Percentiles rank a stretch among this genome's conserved stretches.
phyloP scores from a whole-genome alignment of 345 rosid genomes.

The Combretum micranthum region DNA sequence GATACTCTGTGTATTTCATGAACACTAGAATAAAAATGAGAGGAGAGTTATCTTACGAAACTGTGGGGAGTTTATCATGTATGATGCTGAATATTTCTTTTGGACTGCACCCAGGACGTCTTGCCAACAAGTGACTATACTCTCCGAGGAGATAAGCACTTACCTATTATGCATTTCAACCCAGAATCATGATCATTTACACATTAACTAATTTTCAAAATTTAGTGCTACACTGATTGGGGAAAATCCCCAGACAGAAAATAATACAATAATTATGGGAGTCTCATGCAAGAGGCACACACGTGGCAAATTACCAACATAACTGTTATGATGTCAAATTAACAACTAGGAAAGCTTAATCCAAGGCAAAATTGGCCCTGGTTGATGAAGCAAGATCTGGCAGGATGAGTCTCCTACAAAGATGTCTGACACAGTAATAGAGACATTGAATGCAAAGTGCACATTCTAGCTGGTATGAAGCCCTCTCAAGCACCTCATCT shows the following conservation, averaged over 20 bases:
- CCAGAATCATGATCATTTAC: neutral
- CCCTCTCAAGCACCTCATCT: neutral
- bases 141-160: conserved; percentile 97
- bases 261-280: no score
- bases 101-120: conserved; percentile 96
- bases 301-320: no score
- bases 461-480: no score
- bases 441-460: no score
- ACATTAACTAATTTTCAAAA: no score
- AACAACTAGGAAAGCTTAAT: neutral
- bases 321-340: neutral
- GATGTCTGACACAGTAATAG: no score
- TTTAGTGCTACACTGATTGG: no score
- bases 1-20: conserved; percentile 1
- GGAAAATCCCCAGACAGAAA: no score
- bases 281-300: no score
- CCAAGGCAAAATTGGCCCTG: no score
- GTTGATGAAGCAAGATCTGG: neutral
- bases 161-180: conserved; percentile 45
- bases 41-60: conserved; percentile 62
- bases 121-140: conserved; percentile 91
- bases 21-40: conserved; percentile 13
- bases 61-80: conserved; percentile 95
- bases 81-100: conserved; percentile 76
- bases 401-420: neutral